Evolutionary conservation across 192 early-diverging fungal genomes (phyloP).

Genomic region (Kappamyces sp.): DNA sequence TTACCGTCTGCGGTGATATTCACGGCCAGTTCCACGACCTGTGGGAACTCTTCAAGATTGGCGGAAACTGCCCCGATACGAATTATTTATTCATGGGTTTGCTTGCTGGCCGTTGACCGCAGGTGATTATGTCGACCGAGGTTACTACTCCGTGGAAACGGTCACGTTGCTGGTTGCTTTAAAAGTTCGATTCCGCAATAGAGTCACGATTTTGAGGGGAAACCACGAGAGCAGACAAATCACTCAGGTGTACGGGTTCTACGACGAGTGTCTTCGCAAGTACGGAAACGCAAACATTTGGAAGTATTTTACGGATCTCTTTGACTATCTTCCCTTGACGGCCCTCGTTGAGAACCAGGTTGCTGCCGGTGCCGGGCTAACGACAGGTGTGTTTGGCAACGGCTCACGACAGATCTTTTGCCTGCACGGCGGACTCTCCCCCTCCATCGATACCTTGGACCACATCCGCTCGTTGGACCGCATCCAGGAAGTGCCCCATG

Average conservation of each 20-base stretch:
- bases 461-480: constrained; percentile 93
- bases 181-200: constrained; percentile 91
- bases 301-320: constrained; percentile 96
- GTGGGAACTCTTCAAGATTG: constrained; percentile 87
- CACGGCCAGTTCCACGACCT: constrained; percentile 98
- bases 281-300: constrained; percentile 95
- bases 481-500: constrained; percentile 96
- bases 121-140: constrained; percentile 96
- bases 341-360: constrained; percentile 88
- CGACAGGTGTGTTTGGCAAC: not conserved
- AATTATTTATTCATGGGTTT: constrained; percentile 99
- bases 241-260: constrained; percentile 98
- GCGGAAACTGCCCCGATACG: constrained; percentile 92
- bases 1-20: constrained; percentile 97
- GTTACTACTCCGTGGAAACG: constrained; percentile 95
- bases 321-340: constrained; percentile 90
- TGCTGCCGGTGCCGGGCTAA: not conserved
- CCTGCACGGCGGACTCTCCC: constrained; percentile 92
- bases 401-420: constrained; percentile 64
- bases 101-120: too few relatives aligned
- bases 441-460: constrained; percentile 87
- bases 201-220: constrained; percentile 87
- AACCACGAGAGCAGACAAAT: constrained; percentile 93
- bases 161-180: constrained; percentile 90
- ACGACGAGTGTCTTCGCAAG: constrained; percentile 94